Evolutionary conservation across 352 stramenopile genomes (phyloP).

Genomic region (Globisporangium cystogenes): DNA sequence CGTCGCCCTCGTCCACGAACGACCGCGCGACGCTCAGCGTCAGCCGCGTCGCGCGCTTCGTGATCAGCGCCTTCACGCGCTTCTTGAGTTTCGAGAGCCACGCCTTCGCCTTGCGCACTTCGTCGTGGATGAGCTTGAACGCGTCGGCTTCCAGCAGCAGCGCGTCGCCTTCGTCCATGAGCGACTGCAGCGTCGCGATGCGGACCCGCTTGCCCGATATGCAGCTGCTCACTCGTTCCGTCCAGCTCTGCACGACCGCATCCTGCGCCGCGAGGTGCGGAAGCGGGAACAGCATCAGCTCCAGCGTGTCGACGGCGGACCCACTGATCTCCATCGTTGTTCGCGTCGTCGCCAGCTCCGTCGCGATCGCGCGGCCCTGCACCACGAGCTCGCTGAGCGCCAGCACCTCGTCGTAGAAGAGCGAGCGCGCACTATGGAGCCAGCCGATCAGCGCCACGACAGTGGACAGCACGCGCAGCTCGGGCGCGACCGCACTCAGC

Average conservation of each 20-base stretch:
- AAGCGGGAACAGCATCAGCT: slow-evolving; percentile 68
- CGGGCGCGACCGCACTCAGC: slow-evolving; percentile 60
- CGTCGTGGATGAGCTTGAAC: slow-evolving; percentile 74
- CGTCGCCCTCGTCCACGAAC: slow-evolving; percentile 77
- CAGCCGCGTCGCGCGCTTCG: slow-evolving; percentile 60
- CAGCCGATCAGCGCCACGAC: slow-evolving; percentile 69
- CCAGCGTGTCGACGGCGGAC: slow-evolving; percentile 33
- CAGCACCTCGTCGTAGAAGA: slow-evolving; percentile 78
- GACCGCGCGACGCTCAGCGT: slow-evolving; percentile 49
- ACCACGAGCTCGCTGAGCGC: slow-evolving; percentile 56
- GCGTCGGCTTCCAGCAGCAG: slow-evolving; percentile 69
- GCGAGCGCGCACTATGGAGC: slow-evolving; percentile 65
- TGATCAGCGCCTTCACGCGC: slow-evolving; percentile 61
- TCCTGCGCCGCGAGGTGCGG: slow-evolving; percentile 60
- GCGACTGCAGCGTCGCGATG: slow-evolving; percentile 42
- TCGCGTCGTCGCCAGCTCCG: slow-evolving; percentile 22
- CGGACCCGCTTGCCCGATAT: slow-evolving; percentile 57
- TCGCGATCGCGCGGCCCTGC: slow-evolving; percentile 34
- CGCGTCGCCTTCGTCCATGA: slow-evolving; percentile 51
- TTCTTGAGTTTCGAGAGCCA: slow-evolving; percentile 87
- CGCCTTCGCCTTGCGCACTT: slow-evolving; percentile 72
- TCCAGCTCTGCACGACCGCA: slow-evolving; percentile 62
- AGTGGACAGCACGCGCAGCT: slow-evolving; percentile 38
- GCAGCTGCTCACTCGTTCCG: slow-evolving; percentile 40
- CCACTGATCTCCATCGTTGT: slow-evolving; percentile 16